Conservation (phyloP, 2,329 filamentous ascomycete species). For the Calonectria montana region DNA sequence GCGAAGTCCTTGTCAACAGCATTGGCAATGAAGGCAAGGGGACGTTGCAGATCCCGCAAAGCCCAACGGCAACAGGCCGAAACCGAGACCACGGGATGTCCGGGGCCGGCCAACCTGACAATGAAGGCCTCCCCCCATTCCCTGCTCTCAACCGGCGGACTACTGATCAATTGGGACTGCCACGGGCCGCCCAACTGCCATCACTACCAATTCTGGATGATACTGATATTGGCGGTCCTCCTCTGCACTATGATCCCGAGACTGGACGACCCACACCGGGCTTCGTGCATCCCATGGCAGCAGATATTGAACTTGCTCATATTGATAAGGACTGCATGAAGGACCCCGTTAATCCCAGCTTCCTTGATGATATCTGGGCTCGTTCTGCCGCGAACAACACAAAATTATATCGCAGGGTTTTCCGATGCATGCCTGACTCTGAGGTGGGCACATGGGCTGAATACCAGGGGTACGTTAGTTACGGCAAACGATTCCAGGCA, state of each 20-base stretch:
- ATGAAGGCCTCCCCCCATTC: slow-evolving; percentile 68
- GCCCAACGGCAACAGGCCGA: slow-evolving; percentile 40
- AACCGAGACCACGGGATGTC: slow-evolving; percentile 46
- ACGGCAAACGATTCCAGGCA: slow-evolving; percentile 81
- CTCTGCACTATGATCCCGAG: slow-evolving; percentile 64
- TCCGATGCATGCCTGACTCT: slow-evolving; percentile 96
- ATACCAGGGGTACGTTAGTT: slow-evolving; percentile 86
- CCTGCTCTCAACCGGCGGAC: slow-evolving; percentile 69
- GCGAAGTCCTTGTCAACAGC: slow-evolving; percentile 77
- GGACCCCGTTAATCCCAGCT: slow-evolving; percentile 84
- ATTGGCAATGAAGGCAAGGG: slow-evolving; percentile 73
- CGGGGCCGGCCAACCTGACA: slow-evolving; percentile 49
- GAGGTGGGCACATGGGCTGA: slow-evolving; percentile 94
- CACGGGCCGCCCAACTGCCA: slow-evolving; percentile 76
- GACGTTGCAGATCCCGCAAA: slow-evolving; percentile 59
- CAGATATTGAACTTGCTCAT: slow-evolving; percentile 78
- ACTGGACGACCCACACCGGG: slow-evolving; percentile 59
- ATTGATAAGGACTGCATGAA: slow-evolving; percentile 94
- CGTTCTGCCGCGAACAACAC: slow-evolving; percentile 93
- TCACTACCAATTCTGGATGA: slow-evolving; percentile 79
- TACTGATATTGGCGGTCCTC: slow-evolving; percentile 83
- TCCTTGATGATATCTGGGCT: slow-evolving; percentile 91
- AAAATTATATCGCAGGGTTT: slow-evolving; percentile 91
- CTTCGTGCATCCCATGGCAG: slow-evolving; percentile 63
- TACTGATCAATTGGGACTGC: slow-evolving; percentile 75